Evolutionary conservation across 495 filamentous ascomycete genomes (phyloP).

Genomic region (Podospora australis): DNA sequence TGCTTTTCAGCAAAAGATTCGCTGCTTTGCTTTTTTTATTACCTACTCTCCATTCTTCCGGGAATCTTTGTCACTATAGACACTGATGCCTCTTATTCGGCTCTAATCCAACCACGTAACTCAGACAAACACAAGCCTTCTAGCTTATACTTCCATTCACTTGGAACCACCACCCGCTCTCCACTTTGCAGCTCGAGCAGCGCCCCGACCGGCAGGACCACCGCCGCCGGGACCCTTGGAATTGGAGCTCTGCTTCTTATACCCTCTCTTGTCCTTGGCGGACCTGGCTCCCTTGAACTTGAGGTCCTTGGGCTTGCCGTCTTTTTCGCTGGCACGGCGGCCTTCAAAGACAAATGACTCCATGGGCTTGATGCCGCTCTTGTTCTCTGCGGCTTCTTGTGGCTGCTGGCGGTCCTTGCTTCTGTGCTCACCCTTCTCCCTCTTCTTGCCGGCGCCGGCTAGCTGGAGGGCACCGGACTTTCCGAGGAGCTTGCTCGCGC

Average conservation of each 20-base stretch:
- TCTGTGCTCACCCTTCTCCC: conserved; percentile 16
- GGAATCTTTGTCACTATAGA: too few species aligned
- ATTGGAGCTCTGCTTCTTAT: conserved; percentile 36
- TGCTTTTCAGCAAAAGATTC: too few species aligned
- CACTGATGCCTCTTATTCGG: too few species aligned
- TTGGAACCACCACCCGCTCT: conserved; percentile 24
- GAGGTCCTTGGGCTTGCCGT: conserved; percentile 53
- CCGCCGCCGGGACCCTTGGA: too few species aligned
- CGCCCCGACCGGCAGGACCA: conserved; percentile 17
- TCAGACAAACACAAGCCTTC: too few species aligned
- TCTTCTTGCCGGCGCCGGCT: conserved; percentile 21
- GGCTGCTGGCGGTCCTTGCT: conserved; percentile 21
- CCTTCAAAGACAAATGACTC: conserved; percentile 85
- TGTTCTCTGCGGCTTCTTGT: not conserved
- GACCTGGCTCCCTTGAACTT: conserved; percentile 51
- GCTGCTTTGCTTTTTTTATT: too few species aligned
- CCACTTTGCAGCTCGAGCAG: conserved; percentile 55
- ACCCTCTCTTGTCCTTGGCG: conserved; percentile 29
- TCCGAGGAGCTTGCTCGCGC: conserved; percentile 77
- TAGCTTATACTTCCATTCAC: not conserved
- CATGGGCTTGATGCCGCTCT: conserved; percentile 38
- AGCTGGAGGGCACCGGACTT: conserved; percentile 66
- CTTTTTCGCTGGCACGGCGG: conserved; percentile 64
- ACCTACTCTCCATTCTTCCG: too few species aligned
- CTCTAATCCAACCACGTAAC: too few species aligned